Conservation (phyloP, 306 rosid genomes). For the Parietaria judaica region DNA sequence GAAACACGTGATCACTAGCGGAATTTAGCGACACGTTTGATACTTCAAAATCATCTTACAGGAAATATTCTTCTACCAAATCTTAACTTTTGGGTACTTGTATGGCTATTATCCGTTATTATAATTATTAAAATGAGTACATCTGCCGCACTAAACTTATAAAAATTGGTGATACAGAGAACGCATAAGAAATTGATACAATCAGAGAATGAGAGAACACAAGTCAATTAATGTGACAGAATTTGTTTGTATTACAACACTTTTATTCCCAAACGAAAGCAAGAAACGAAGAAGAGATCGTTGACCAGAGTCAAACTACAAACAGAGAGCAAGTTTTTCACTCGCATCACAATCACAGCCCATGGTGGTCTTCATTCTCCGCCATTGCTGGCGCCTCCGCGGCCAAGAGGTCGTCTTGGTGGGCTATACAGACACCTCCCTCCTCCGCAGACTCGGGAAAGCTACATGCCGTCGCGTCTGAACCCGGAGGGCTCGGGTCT, state of each 20-base stretch:
- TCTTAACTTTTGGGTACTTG: too few relatives aligned
- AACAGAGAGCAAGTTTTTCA: neutral
- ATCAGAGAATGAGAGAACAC: neutral
- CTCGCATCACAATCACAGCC: conserved; percentile 26
- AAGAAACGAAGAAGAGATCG: neutral
- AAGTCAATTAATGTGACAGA: too few relatives aligned
- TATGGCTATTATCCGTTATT: too few relatives aligned
- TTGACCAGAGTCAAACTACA: neutral
- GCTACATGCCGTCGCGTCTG: conserved; percentile 5
- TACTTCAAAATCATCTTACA: too few relatives aligned
- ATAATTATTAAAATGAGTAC: too few relatives aligned
- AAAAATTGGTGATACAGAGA: neutral
- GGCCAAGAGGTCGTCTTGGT: conserved; percentile 27
- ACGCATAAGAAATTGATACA: neutral
- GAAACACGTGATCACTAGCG: too few relatives aligned
- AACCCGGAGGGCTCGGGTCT: neutral
- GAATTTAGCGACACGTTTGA: too few relatives aligned
- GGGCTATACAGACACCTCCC: conserved; percentile 26
- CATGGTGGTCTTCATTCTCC: conserved; percentile 70
- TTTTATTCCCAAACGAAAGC: too few relatives aligned
- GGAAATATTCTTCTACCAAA: too few relatives aligned
- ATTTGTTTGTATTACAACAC: too few relatives aligned
- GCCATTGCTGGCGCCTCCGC: conserved; percentile 27
- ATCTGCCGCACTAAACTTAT: too few relatives aligned
- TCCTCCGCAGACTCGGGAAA: conserved; percentile 23